These are phyloP conservation scores for Gomphus bonarii DNA, from an alignment of 1,284 basidiomycete species.

Conservation along the genomic window DNA sequence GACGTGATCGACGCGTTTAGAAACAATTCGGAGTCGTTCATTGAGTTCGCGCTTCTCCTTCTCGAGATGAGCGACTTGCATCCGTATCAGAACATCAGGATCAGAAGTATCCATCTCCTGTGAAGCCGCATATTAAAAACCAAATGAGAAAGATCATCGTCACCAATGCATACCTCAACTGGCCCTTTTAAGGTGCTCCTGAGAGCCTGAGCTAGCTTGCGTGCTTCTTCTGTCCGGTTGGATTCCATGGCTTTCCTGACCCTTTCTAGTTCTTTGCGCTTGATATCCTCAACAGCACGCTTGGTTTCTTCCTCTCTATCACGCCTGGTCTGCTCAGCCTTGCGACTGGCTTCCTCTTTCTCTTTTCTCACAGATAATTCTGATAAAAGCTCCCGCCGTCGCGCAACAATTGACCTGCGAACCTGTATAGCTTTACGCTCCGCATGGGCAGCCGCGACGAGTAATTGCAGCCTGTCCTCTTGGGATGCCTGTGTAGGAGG, in stretches of 20 bases:
- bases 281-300: constrained; percentile 58
- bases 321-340: constrained; percentile 60
- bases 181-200: constrained; percentile 82
- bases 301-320: constrained; percentile 70
- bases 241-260: constrained; percentile 76
- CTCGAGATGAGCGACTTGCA: constrained; percentile 92
- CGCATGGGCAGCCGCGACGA: constrained; percentile 49
- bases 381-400: constrained; percentile 79
- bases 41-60: constrained; percentile 91
- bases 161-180: constrained; percentile 46
- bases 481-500: constrained; percentile 30
- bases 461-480: constrained; percentile 38
- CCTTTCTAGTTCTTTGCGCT: constrained; percentile 68
- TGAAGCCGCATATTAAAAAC: constrained; percentile 10
- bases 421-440: constrained; percentile 73
- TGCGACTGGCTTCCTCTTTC: constrained; percentile 79
- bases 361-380: constrained; percentile 83
- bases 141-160: not conserved
- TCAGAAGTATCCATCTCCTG: constrained; percentile 80
- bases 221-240: constrained; percentile 78
- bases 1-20: constrained; percentile 91
- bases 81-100: constrained; percentile 80
- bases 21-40: constrained; percentile 74
- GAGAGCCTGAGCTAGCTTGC: constrained; percentile 82
- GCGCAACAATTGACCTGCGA: constrained; percentile 74